A percentile compares a stretch with the other conserved stretches of the same genome.
phyloP scores from a whole-genome alignment of 2,329 filamentous ascomycete genomes.

The Phialophora chinensis region DNA sequence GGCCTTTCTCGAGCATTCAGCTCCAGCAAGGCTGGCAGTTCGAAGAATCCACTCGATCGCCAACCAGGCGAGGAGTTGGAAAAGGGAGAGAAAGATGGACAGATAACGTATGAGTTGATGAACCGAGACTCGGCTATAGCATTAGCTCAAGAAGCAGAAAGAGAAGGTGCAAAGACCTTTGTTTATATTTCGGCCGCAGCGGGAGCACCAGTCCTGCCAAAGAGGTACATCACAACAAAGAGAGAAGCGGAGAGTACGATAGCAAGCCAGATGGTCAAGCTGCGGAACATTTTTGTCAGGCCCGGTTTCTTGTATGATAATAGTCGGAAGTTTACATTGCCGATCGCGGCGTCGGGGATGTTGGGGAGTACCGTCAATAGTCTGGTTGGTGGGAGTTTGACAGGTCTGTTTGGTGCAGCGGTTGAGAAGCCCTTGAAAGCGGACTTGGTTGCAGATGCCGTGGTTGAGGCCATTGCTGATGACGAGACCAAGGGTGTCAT shows the following conservation, averaged over 20 bases:
- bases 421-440: slow-evolving; percentile 86
- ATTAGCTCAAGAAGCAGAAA: slow-evolving; percentile 76
- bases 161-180: slow-evolving; percentile 71
- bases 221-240: slow-evolving; percentile 88
- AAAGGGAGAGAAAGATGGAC: slow-evolving; percentile 70
- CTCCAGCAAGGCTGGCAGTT: slow-evolving; percentile 63
- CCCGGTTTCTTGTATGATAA: slow-evolving; percentile 89
- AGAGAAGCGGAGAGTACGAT: slow-evolving; percentile 84
- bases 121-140: slow-evolving; percentile 80
- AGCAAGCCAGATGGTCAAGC: slow-evolving; percentile 70
- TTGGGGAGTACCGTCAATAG: slow-evolving; percentile 78
- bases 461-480: slow-evolving; percentile 84
- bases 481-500: slow-evolving; percentile 74
- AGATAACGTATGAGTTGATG: slow-evolving; percentile 96
- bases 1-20: slow-evolving; percentile 82
- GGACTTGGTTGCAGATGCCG: slow-evolving; percentile 84
- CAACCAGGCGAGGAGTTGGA: slow-evolving; percentile 63
- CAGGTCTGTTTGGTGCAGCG: slow-evolving; percentile 77
- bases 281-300: slow-evolving; percentile 82
- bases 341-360: slow-evolving; percentile 78
- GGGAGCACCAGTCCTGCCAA: slow-evolving; percentile 82
- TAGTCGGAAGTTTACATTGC: slow-evolving; percentile 79
- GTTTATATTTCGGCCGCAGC: slow-evolving; percentile 88
- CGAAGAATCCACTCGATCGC: slow-evolving; percentile 72
- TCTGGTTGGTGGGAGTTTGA: slow-evolving; percentile 75